phyloP scores from a whole-genome alignment of 2,329 filamentous ascomycete genomes.

The Scortechinia acanthostroma region DNA sequence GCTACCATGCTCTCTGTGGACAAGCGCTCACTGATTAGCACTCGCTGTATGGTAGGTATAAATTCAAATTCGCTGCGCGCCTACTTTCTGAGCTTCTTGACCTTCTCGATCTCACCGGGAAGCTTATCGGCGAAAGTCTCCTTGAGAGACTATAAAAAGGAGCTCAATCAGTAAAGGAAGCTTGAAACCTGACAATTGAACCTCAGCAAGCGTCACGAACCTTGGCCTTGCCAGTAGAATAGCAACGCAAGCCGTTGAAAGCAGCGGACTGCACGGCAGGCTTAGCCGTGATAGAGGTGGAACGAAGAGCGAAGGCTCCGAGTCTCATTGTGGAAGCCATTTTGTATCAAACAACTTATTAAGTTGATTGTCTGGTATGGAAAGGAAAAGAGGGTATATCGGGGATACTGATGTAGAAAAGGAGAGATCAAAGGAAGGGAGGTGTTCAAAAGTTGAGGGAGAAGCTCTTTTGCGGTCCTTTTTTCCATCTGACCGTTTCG shows the following conservation, averaged over 20 bases:
- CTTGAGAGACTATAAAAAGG: conserved; percentile 77
- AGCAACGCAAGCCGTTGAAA: conserved; percentile 80
- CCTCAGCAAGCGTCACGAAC: conserved; percentile 35
- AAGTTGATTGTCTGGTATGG: too few relatives aligned
- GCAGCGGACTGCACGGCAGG: conserved; percentile 57
- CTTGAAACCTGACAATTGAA: background rate
- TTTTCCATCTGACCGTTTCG: conserved; percentile 21
- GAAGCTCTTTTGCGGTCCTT: conserved; percentile 12
- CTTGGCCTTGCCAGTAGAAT: conserved; percentile 81
- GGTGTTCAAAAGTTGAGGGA: conserved; percentile 7
- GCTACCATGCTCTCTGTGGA: conserved; percentile 76
- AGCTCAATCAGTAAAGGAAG: conserved; percentile 7
- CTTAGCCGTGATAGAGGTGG: conserved; percentile 43
- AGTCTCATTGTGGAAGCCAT: conserved; percentile 83
- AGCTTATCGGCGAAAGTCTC: conserved; percentile 95
- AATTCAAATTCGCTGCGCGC: conserved; percentile 10
- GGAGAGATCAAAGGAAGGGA: conserved; percentile 19
- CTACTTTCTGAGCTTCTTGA: conserved; percentile 95
- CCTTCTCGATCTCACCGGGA: conserved; percentile 94
- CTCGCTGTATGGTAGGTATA: too few relatives aligned
- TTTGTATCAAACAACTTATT: too few relatives aligned
- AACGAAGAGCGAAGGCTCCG: conserved; percentile 70
- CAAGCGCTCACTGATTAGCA: conserved; percentile 7
- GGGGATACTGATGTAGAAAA: conserved; percentile 24
- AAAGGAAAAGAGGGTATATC: too few relatives aligned